phyloP scores from a whole-genome alignment of 2,329 filamentous ascomycete genomes.

The Fusarium sp. region DNA sequence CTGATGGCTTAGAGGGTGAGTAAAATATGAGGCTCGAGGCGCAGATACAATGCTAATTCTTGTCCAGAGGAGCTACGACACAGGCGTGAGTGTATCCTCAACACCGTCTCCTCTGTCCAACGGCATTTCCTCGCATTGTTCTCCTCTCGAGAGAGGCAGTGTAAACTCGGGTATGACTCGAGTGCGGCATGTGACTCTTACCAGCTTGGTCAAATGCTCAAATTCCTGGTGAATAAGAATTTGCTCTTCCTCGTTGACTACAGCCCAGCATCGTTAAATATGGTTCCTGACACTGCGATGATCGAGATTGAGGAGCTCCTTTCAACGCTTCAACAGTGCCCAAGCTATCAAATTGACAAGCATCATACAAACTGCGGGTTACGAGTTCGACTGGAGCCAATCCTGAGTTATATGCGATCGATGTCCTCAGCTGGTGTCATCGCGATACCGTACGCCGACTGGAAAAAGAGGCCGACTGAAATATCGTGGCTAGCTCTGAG shows the following conservation, averaged over 20 bases:
- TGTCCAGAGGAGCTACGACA: conserved; percentile 68
- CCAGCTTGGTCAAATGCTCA: conserved; percentile 79
- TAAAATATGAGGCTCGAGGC: background rate
- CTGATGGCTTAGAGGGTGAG: conserved; percentile 71
- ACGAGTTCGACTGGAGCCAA: conserved; percentile 68
- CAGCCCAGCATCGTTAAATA: conserved; percentile 55
- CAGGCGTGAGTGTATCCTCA: conserved; percentile 71
- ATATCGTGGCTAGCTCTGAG: conserved; percentile 51
- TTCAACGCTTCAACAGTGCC: conserved; percentile 68
- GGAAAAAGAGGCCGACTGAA: conserved; percentile 53
- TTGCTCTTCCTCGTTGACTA: conserved; percentile 68
- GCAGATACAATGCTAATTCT: conserved; percentile 8
- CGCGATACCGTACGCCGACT: conserved; percentile 54
- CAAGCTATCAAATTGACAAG: conserved; percentile 77
- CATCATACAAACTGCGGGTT: conserved; percentile 79
- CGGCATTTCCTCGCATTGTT: conserved; percentile 73
- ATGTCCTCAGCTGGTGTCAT: conserved; percentile 60
- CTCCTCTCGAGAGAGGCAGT: conserved; percentile 71
- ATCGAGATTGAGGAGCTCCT: conserved; percentile 70
- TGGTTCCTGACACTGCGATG: conserved; percentile 58
- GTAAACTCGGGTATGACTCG: conserved; percentile 77
- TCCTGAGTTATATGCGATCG: conserved; percentile 70
- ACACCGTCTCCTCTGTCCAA: conserved; percentile 74
- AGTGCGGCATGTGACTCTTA: conserved; percentile 78
- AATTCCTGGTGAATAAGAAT: conserved; percentile 70